Percentiles rank a stretch among this genome's conserved stretches.
Evolutionary conservation across 176 grass and related monocot genomes (phyloP).

Genomic region (Zoysia pacifica): DNA sequence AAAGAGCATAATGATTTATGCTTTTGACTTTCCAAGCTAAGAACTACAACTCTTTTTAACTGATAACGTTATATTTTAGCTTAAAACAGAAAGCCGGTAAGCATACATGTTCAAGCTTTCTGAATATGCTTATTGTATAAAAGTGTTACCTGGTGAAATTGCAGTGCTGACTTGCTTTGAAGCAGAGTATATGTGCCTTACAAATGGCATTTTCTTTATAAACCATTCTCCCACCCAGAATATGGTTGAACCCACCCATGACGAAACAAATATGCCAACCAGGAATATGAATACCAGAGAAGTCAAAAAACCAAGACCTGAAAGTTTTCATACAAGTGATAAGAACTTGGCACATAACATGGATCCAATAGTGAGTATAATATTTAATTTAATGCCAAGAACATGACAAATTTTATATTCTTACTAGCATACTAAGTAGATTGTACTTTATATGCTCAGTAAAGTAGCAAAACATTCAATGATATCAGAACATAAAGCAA

Average conservation of each 20-base stretch:
- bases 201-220: constrained; percentile 96
- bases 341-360: constrained; percentile 21
- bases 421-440: constrained; percentile 3
- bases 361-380: not conserved
- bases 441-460: not conserved
- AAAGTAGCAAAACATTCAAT: not conserved
- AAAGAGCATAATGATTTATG: not conserved
- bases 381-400: not conserved
- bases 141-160: constrained; percentile 87
- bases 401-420: not conserved
- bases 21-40: constrained; percentile 1
- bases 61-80: too few species aligned
- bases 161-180: constrained; percentile 99
- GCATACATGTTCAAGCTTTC: constrained; percentile 1
- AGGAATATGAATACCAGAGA: constrained; percentile 97
- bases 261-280: constrained; percentile 99
- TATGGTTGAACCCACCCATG: constrained; percentile 89
- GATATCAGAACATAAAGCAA: constrained; percentile 10
- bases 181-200: constrained; percentile 91
- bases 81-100: not conserved
- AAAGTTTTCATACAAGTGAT: constrained; percentile 26
- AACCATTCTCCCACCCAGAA: constrained; percentile 98
- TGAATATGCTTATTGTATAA: not conserved
- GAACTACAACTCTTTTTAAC: too few species aligned
- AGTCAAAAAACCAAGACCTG: constrained; percentile 98